These are phyloP conservation scores for Fusarium sp. DNA, from an alignment of 2,329 filamentous ascomycete genomes.

Conservation along the genomic window DNA sequence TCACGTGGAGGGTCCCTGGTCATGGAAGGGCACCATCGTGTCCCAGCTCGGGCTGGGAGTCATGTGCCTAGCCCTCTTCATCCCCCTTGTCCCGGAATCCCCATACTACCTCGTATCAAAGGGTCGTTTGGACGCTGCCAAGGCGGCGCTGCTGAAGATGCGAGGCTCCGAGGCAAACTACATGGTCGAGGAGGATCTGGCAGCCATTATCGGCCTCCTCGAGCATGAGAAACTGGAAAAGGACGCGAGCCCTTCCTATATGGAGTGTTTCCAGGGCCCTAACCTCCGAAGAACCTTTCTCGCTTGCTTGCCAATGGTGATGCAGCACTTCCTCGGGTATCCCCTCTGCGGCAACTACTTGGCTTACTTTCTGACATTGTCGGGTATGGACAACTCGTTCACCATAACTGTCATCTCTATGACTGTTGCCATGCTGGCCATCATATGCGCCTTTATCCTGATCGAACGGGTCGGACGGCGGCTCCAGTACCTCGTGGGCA, in stretches of 20 bases:
- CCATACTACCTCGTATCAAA: neutral
- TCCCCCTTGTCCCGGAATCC: neutral
- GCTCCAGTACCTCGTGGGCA: neutral
- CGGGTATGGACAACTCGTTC: neutral
- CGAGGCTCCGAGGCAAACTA: neutral
- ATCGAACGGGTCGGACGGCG: neutral
- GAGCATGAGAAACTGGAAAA: neutral
- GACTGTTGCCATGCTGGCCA: neutral
- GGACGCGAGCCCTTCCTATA: neutral
- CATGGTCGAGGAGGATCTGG: neutral
- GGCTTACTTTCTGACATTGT: constrained; percentile 1
- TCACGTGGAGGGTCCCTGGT: neutral
- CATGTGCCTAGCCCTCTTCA: neutral
- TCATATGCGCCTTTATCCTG: neutral
- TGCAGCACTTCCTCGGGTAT: constrained; percentile 1
- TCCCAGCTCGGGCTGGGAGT: neutral
- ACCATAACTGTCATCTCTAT: constrained; percentile 2
- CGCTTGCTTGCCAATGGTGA: neutral
- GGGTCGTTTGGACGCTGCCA: neutral
- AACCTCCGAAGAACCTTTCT: neutral
- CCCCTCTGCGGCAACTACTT: constrained; percentile 4
- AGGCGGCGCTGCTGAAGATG: too few relatives aligned
- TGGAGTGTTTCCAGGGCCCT: constrained; percentile 1
- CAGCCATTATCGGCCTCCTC: neutral
- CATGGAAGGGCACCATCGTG: neutral